phyloP scores from a whole-genome alignment of 768 basidiomycete species.

The Russula virescens region DNA sequence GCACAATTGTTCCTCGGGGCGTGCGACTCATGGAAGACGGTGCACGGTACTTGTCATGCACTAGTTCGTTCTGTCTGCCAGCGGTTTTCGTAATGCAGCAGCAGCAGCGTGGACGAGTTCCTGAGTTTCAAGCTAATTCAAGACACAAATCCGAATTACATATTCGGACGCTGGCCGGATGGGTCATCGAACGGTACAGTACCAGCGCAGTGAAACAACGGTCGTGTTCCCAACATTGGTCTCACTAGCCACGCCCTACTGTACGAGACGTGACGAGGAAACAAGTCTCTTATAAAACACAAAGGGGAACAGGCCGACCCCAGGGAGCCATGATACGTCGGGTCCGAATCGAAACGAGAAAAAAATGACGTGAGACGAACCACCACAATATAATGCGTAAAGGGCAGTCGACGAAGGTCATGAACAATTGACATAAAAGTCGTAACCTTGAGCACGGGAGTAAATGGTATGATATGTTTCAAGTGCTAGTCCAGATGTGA shows the following conservation, averaged over 20 bases:
- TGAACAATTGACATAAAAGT: constrained; percentile 42
- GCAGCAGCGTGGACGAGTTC: too few species aligned
- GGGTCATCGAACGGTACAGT: too few species aligned
- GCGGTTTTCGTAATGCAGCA: too few species aligned
- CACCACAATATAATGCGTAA: constrained; percentile 27
- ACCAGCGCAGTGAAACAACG: not conserved
- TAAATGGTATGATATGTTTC: constrained; percentile 60
- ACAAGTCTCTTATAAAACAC: constrained; percentile 19
- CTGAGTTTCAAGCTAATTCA: too few species aligned
- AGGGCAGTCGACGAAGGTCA: constrained; percentile 25
- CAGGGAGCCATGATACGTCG: constrained; percentile 8
- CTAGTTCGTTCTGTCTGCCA: too few species aligned
- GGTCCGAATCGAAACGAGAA: constrained; percentile 9
- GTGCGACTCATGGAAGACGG: too few species aligned
- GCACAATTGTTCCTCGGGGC: too few species aligned
- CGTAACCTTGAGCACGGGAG: constrained; percentile 61
- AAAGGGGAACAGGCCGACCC: constrained; percentile 13
- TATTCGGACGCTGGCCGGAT: not conserved
- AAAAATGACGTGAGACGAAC: constrained; percentile 14
- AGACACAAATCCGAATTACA: not conserved
- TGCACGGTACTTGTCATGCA: too few species aligned
- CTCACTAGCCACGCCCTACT: constrained; percentile 1
- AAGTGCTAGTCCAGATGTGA: constrained; percentile 26
- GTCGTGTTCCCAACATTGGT: constrained; percentile 5
- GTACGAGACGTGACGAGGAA: constrained; percentile 8